Evolutionary conservation across 352 stramenopile species (phyloP).

Genomic region (Phytophthora cactorum): DNA sequence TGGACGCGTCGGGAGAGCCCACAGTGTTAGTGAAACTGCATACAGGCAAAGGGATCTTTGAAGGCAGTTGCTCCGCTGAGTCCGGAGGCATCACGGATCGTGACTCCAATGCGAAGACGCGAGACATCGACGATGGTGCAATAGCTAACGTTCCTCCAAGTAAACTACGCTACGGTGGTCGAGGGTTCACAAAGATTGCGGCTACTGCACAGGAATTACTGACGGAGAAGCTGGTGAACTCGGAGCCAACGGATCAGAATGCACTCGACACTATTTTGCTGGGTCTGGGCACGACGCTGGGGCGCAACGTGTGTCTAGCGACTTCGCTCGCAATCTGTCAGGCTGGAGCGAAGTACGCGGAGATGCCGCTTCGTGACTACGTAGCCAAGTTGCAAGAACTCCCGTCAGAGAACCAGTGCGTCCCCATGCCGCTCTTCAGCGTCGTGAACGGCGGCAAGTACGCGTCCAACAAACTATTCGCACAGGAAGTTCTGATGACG

Average conservation of each 20-base stretch:
- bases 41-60: slow-evolving; percentile 74
- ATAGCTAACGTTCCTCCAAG: slow-evolving; percentile 22
- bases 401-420: slow-evolving; percentile 47
- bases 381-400: slow-evolving; percentile 57
- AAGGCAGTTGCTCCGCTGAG: slow-evolving; percentile 50
- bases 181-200: slow-evolving; percentile 47
- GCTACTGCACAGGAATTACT: slow-evolving; percentile 43
- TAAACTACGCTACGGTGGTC: slow-evolving; percentile 51
- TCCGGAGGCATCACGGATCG: slow-evolving; percentile 45
- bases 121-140: slow-evolving; percentile 3
- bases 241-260: slow-evolving; percentile 58
- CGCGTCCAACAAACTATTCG: slow-evolving; percentile 73
- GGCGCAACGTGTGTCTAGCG: slow-evolving; percentile 63
- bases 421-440: slow-evolving; percentile 81
- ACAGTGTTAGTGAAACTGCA: slow-evolving; percentile 65
- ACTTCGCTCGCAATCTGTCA: slow-evolving; percentile 68
- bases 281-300: slow-evolving; percentile 49
- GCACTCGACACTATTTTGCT: slow-evolving; percentile 47
- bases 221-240: slow-evolving; percentile 44
- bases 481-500: slow-evolving; percentile 65
- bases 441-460: slow-evolving; percentile 69
- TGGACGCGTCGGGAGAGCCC: slow-evolving; percentile 48
- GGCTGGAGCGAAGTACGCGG: slow-evolving; percentile 65
- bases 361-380: slow-evolving; percentile 61
- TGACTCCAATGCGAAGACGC: slow-evolving; percentile 4